phyloP scores from a whole-genome alignment of 768 basidiomycete species.

The Atractiella rhizophila region DNA sequence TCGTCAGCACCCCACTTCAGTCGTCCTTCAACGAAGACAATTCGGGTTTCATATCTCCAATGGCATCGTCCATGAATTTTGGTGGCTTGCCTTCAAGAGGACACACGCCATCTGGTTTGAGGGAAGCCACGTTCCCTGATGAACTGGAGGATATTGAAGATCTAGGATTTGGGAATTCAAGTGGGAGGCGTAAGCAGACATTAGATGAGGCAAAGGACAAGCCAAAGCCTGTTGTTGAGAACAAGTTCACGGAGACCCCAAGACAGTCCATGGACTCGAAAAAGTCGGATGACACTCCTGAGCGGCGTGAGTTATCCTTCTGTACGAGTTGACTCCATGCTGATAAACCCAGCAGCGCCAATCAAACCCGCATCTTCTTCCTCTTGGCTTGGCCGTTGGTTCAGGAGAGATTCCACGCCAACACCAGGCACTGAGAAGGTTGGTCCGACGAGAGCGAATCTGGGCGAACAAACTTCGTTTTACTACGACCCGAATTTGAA shows the following conservation, averaged over 20 bases:
- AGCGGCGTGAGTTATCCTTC: constrained; percentile 9
- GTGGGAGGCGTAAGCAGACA: constrained; percentile 22
- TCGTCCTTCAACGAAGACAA: constrained; percentile 25
- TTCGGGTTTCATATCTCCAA: constrained; percentile 54
- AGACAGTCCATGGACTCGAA: background rate
- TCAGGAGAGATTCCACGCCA: constrained; percentile 37
- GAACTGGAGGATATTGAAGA: constrained; percentile 70
- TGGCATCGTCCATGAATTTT: constrained; percentile 29
- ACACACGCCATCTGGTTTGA: background rate
- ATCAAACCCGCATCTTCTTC: constrained; percentile 15
- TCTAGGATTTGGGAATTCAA: constrained; percentile 66
- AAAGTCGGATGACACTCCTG: constrained; percentile 1
- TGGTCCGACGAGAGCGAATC: constrained; percentile 64
- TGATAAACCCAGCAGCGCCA: background rate
- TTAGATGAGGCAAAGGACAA: background rate
- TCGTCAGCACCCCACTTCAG: too few species aligned
- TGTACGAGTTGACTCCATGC: background rate
- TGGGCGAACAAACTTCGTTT: constrained; percentile 73
- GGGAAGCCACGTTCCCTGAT: too few species aligned
- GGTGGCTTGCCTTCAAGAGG: background rate
- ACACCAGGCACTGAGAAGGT: constrained; percentile 24
- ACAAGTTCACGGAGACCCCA: background rate
- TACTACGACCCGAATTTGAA: constrained; percentile 87
- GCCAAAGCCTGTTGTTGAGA: background rate
- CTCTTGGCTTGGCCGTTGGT: constrained; percentile 63